phyloP scores from a whole-genome alignment of 139 green algal genomes.

The Micractinium sp. region DNA sequence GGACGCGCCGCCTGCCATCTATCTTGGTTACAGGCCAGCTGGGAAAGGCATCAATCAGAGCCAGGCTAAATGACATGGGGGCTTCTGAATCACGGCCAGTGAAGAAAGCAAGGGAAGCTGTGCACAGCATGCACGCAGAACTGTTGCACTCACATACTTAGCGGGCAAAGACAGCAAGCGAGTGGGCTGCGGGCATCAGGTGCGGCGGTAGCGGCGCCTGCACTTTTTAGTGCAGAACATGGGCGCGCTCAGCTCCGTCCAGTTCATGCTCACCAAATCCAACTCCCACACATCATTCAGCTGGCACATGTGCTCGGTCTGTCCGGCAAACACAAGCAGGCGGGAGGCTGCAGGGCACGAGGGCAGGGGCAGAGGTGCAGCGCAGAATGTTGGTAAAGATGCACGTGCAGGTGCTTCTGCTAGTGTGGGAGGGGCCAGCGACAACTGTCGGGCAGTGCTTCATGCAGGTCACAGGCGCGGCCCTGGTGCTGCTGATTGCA shows the following conservation, averaged over 20 bases:
- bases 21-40: too few relatives aligned
- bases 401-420: background rate
- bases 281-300: constrained; percentile 11
- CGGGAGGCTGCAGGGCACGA: background rate
- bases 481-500: background rate
- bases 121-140: too few relatives aligned
- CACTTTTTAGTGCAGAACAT: background rate
- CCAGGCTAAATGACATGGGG: too few relatives aligned
- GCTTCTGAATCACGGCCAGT: too few relatives aligned
- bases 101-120: too few relatives aligned
- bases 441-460: too few relatives aligned
- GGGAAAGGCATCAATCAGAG: too few relatives aligned
- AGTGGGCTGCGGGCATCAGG: too few relatives aligned
- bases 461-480: background rate
- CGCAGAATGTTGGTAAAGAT: background rate
- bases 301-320: background rate
- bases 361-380: background rate
- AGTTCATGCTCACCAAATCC: background rate
- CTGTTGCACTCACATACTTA: too few relatives aligned
- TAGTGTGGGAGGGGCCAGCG: background rate
- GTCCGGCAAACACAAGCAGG: background rate
- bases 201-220: background rate
- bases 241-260: background rate
- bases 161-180: too few relatives aligned
- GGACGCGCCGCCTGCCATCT: too few relatives aligned